phyloP scores from a whole-genome alignment of 1,139 yeast genomes.

The Zygosaccharomyces sapae region DNA sequence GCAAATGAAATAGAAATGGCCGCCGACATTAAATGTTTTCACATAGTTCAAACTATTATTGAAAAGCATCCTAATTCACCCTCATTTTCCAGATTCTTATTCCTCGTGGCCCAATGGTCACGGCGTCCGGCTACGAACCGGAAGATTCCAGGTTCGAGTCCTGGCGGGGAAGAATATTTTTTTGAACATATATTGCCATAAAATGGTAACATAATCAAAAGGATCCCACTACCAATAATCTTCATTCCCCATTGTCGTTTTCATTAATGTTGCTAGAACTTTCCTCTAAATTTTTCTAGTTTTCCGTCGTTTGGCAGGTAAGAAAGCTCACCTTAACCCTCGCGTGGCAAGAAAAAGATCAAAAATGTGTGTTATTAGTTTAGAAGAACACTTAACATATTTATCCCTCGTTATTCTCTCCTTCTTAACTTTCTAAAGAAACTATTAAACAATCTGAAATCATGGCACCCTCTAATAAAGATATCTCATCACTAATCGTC shows the following conservation, averaged over 20 bases:
- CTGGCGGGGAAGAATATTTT: conserved; percentile 72
- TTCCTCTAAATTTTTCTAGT: neutral
- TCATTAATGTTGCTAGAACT: neutral
- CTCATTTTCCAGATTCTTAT: conserved; percentile 33
- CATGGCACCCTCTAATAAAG: conserved; percentile 45
- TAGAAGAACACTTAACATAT: neutral
- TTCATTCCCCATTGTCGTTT: too few species aligned
- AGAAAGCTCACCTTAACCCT: neutral
- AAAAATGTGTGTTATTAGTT: neutral
- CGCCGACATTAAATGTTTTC: too few species aligned
- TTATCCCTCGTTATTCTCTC: neutral
- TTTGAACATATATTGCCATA: too few species aligned
- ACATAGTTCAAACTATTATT: too few species aligned
- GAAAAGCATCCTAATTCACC: too few species aligned
- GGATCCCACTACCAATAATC: too few species aligned
- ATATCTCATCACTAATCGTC: conserved; percentile 71
- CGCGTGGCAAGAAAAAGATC: conserved; percentile 2
- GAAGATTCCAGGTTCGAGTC: conserved; percentile 95
- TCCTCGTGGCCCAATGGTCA: conserved; percentile 93
- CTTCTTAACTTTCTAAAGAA: neutral
- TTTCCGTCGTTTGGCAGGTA: neutral
- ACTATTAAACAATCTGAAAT: neutral
- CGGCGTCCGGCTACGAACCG: conserved; percentile 94
- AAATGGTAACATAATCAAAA: too few species aligned
- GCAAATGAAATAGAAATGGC: too few species aligned